Base-by-base conservation (phyloP, 306 rosid species). In the Urtica urens region DNA sequence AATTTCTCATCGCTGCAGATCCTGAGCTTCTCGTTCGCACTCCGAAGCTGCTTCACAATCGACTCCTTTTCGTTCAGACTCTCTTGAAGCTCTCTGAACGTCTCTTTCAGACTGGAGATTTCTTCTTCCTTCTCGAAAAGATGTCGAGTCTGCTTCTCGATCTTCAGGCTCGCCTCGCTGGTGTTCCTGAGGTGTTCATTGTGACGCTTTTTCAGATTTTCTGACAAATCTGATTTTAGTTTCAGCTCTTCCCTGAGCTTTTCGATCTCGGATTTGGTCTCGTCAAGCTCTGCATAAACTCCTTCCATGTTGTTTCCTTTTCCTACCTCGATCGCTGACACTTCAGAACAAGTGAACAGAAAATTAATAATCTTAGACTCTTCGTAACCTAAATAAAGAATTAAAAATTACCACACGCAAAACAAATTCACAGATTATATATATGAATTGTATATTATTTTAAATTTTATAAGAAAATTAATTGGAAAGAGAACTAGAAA, bases 201-300 rank as follows among this genome's bases (percentile, higher is more conserved):
- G 29, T 77, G 68, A 10, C 72, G 67, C 63, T 62, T 85, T 74
- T 80, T 81, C 64, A 81, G 59, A 58, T 67, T 68, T 55, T 79
- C 78, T 3, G 55, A 58, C 21, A 68, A 59, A 30, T 73, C 79
- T 39, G 64, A 57, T 55, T 77, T 77, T 15, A 45, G 69, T 65
- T 72, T 72, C 35, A 65, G 57, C 60, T 81, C 87, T 57, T 57
- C 72, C 51, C 53, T 78, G 35, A 78, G 82, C 72, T 60, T 75
- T 58, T 66, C 82, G 18, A 75, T 69, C 72, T 85, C 78, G 14
- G 78, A 59, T 55, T 79, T 79, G 21, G 80, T 80, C 38, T 74
- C 83, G 38, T 77, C 90, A 1, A 82, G 79, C 67, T 82, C 83
- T 72, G 60, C 76, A 57, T 51, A 78, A 31, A 79, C 68, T 34